A percentile compares a stretch with the other conserved stretches of the same genome.
phyloP scores from a whole-genome alignment of 768 basidiomycete species.

The Trametes villosa region DNA sequence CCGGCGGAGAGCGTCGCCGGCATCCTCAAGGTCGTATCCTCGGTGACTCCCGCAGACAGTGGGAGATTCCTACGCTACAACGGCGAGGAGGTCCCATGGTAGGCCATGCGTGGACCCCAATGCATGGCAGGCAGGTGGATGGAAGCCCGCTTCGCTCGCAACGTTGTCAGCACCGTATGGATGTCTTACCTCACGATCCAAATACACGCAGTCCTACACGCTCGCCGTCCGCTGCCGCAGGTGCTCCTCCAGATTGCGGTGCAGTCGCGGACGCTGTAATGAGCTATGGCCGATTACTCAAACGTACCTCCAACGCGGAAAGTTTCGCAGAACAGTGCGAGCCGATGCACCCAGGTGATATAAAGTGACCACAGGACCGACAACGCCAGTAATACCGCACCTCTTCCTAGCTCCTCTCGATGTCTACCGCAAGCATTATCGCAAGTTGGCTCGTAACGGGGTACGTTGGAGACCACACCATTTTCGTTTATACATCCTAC shows the following conservation, averaged over 20 bases:
- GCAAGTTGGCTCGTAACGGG: slow-evolving; percentile 31
- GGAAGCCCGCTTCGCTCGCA: not conserved
- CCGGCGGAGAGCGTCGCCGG: slow-evolving; percentile 13
- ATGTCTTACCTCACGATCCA: too few relatives aligned
- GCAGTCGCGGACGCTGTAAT: too few relatives aligned
- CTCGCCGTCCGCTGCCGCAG: too few relatives aligned
- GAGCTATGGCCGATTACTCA: too few relatives aligned
- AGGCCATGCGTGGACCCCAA: slow-evolving; percentile 14
- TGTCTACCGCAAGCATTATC: not conserved
- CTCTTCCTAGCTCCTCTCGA: not conserved
- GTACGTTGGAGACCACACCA: slow-evolving; percentile 14
- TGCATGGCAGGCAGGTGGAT: not conserved
- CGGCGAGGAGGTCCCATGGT: slow-evolving; percentile 20
- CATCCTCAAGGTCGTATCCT: slow-evolving; percentile 13
- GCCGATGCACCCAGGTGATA: too few relatives aligned
- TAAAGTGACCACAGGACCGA: not conserved
- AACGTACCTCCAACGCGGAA: too few relatives aligned
- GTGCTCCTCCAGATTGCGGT: too few relatives aligned
- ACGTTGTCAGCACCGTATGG: not conserved
- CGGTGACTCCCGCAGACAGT: not conserved
- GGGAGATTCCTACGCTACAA: slow-evolving; percentile 16
- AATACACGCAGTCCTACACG: too few relatives aligned
- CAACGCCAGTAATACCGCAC: not conserved
- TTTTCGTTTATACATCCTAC: not conserved
- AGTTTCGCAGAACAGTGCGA: too few relatives aligned